Evolutionary conservation across 176 grass and related monocot species (phyloP), one percentile per base, ranked within the genome.

Genomic region (Aegilops longissima): DNA sequence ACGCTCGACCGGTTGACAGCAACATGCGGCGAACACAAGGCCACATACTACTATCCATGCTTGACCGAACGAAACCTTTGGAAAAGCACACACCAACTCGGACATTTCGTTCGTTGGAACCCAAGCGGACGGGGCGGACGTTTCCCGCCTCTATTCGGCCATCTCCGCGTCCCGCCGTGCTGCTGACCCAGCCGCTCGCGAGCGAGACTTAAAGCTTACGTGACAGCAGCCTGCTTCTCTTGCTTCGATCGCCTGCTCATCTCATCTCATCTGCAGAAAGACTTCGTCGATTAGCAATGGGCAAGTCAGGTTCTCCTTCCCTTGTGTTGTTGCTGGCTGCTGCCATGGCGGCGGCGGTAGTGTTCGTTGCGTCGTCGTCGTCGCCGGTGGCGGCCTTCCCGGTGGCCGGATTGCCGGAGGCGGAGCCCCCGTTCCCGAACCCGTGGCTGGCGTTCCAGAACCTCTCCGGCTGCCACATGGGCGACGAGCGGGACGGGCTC

Each of bases 401-500:
- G 17, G 52, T 58, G 18, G 3, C 3, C n/a, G 63, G 77, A 4
- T 54, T 81, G 30, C 86, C 90, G 42, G 59, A 40, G 61, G 14
- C 81, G 1, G 79, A 58, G 12, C 54, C 83, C 1, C 24, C 70
- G 66, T 86, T 91, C 17, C 21, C 76, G 45, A 99, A 96, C 82
- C 97, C 97, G 66, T 98, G 96, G 96, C 76, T 75, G 0, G 84
- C 88, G 63, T 99, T 99, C 90, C 87, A 90, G 70, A 99, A 96
- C 84, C 90, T 99, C 13, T 94, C 97, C 0, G 97, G 94, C 11
- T 99, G 97, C 73, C 97, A 88, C 58, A 61, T 61, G 72, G 94
- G 94, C 36, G 92, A 99, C 18, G 73, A 93, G 49, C 72, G 83
- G 35, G 61, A 87, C 13, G 96, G 92, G 36, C 84, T 98, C 4